phyloP scores from a whole-genome alignment of 2,329 filamentous ascomycete genomes.

The Trichoderma brevicompactum region DNA sequence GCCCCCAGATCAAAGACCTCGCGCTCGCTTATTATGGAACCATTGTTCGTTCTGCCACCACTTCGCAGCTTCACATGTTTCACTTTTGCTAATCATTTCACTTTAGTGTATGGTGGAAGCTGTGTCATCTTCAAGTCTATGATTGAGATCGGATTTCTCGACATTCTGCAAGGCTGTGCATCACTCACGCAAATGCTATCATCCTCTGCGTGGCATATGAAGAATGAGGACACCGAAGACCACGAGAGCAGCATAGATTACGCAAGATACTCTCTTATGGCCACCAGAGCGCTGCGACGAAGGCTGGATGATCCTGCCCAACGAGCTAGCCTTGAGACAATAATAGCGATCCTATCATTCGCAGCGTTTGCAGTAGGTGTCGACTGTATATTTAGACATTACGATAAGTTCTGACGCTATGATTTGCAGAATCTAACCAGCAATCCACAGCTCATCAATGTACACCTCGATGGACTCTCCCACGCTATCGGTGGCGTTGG shows the following conservation, averaged over 20 bases:
- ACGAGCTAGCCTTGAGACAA: constrained; percentile 11
- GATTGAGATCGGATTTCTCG: constrained; percentile 21
- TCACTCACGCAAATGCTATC: constrained; percentile 25
- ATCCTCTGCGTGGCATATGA: constrained; percentile 17
- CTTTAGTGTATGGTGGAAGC: constrained; percentile 13
- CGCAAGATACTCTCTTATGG: constrained; percentile 23
- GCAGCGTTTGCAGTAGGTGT: constrained; percentile 17
- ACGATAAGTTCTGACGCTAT: neutral
- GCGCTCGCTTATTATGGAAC: constrained; percentile 14
- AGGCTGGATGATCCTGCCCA: constrained; percentile 6
- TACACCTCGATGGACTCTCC: constrained; percentile 20
- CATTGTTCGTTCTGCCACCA: constrained; percentile 2
- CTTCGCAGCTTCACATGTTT: too few relatives aligned
- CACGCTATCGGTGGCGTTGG: constrained; percentile 13
- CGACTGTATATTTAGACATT: neutral
- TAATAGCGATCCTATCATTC: constrained; percentile 17
- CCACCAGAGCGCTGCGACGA: constrained; percentile 7
- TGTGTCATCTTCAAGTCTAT: constrained; percentile 24
- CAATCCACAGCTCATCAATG: constrained; percentile 17
- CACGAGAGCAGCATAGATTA: constrained; percentile 21
- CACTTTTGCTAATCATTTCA: neutral
- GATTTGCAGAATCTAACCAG: constrained; percentile 1
- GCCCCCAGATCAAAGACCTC: constrained; percentile 7
- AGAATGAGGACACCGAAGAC: neutral
- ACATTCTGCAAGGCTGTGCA: constrained; percentile 5